phyloP scores from a whole-genome alignment of 768 basidiomycete genomes.

The Paxillus rubicundulus region DNA sequence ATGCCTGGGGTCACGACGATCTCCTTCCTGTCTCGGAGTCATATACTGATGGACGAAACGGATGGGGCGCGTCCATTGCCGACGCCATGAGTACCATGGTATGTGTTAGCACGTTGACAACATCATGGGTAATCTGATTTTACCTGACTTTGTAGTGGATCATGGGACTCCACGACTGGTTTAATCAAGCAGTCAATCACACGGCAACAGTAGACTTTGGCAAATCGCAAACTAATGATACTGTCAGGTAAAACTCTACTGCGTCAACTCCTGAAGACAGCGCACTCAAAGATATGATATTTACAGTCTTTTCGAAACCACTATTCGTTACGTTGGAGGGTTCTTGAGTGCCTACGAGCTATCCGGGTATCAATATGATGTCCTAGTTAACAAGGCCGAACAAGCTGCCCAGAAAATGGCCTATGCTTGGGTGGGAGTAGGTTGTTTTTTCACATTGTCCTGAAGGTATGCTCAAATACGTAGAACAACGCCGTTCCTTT shows the following conservation, averaged over 20 bases:
- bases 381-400: slow-evolving; percentile 59
- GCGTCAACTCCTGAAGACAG: not conserved
- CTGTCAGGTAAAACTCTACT: slow-evolving; percentile 39
- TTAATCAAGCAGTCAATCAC: slow-evolving; percentile 55
- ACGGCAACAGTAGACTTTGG: slow-evolving; percentile 52
- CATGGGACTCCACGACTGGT: slow-evolving; percentile 60
- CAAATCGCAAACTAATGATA: slow-evolving; percentile 40
- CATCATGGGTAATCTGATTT: not conserved
- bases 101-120: slow-evolving; percentile 7
- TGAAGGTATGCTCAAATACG: not conserved
- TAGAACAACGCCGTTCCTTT: slow-evolving; percentile 41
- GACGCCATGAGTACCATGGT: slow-evolving; percentile 66
- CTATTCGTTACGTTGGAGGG: slow-evolving; percentile 70
- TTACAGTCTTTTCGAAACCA: slow-evolving; percentile 61
- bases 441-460: slow-evolving; percentile 14
- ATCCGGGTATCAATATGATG: slow-evolving; percentile 47
- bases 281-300: not conserved
- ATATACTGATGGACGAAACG: slow-evolving; percentile 35
- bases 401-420: slow-evolving; percentile 62
- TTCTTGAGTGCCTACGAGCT: slow-evolving; percentile 69
- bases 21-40: slow-evolving; percentile 47
- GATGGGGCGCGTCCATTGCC: slow-evolving; percentile 61
- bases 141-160: slow-evolving; percentile 40
- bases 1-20: slow-evolving; percentile 63
- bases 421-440: slow-evolving; percentile 57